Evolutionary conservation across 2,329 filamentous ascomycete species (phyloP), one percentile per base, ranked within the genome.

Genomic region (Xylariaceae sp.): DNA sequence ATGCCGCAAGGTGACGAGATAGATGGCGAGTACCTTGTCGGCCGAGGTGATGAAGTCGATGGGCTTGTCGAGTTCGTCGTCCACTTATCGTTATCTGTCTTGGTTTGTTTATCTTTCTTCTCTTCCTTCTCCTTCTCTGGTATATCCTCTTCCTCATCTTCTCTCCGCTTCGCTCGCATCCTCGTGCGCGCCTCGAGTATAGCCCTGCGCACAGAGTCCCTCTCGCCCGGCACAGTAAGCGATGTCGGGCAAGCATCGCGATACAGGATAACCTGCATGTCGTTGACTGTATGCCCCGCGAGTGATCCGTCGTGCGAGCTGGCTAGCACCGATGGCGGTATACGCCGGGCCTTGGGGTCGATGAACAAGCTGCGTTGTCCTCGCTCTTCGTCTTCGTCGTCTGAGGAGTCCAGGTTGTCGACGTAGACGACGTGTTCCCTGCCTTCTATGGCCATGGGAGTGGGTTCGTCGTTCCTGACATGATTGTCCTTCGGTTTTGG

Each of bases 361-460:
- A 72, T 38, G 74, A 70, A 49, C 86, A 80, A 22, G 65, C 64
- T 6, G 69, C 68, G 12, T 19, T 22, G 3, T 42, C 44, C 10
- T 45, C 51, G 44, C 19, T 34, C 6, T 54, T 48, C 45, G 32
- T 36, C 35, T 37, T 48, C 45, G 10, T 47, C 51, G 37, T 43
- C 40, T 17, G 70, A 71, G 57, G 86, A 86, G 62, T 95, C 90
- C 8, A 98, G 75, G 66, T 94, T 83, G 72, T 91, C 85, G 57
- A 98, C 90, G 74, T 93, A 96, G 49, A 96, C 82, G 61, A 86
- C 88, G 70, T 95, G 77, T 59, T 87, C 86, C 23, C 87, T 85
- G 67, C 95, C 85, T 68, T 97, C 91, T 49, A 97, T n/a, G n/a
- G n/a, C n/a, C n/a, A n/a, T n/a, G n/a, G n/a, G n/a, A n/a, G n/a